These are phyloP conservation scores for Penicillium chermesinum DNA, from an alignment of 495 filamentous ascomycete genomes.

Conservation along the genomic window DNA sequence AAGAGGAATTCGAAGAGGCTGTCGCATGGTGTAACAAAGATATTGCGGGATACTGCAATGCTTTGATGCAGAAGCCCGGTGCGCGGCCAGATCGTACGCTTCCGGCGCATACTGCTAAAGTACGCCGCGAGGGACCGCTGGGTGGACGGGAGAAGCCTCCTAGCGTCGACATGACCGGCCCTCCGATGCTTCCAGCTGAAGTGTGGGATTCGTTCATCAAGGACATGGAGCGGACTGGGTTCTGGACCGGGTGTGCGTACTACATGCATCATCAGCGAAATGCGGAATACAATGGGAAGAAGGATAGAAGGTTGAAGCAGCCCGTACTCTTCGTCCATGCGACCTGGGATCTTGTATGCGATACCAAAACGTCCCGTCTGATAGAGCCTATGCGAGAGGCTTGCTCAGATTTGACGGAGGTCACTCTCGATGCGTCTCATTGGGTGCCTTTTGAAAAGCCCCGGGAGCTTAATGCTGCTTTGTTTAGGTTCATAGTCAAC, in stretches of 20 bases:
- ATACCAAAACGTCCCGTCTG: neutral
- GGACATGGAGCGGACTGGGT: neutral
- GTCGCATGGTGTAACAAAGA: neutral
- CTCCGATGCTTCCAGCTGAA: neutral
- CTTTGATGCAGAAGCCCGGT: neutral
- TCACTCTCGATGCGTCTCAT: neutral
- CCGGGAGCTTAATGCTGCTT: neutral
- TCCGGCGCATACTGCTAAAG: neutral
- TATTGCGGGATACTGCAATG: neutral
- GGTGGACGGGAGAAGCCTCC: neutral
- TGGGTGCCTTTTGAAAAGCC: constrained; percentile 3
- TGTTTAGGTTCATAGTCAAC: neutral
- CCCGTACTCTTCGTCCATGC: constrained; percentile 1
- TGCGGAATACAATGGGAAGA: constrained; percentile 1
- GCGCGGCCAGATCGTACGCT: neutral
- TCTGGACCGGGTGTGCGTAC: constrained; percentile 1
- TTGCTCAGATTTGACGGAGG: constrained; percentile 2
- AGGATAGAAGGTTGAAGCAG: neutral
- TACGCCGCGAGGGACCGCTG: too few species aligned
- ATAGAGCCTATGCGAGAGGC: neutral
- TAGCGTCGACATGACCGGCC: neutral
- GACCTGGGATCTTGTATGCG: neutral
- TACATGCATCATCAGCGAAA: constrained; percentile 3
- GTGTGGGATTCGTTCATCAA: neutral
- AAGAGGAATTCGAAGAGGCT: neutral